Conservation (phyloP, 2,329 filamentous ascomycete species). For the Exophiala alcalophila region DNA sequence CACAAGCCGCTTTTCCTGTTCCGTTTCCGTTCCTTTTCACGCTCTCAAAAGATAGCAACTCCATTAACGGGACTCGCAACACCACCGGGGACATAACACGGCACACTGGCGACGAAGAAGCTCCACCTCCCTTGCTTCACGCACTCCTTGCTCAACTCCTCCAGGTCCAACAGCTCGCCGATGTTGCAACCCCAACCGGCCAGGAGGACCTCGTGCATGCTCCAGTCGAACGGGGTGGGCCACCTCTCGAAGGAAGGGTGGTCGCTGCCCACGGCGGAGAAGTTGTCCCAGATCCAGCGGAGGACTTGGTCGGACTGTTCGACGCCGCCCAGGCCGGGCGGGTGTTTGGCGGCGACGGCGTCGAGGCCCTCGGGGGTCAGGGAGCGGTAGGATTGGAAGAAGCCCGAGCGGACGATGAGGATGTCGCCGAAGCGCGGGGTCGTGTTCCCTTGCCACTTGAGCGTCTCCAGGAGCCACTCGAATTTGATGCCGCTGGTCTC, state of each 20-base stretch:
- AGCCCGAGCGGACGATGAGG: constrained; percentile 33
- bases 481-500: constrained; percentile 35
- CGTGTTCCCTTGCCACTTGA: constrained; percentile 27
- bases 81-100: constrained; percentile 29
- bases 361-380: constrained; percentile 24
- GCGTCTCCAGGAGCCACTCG: constrained; percentile 29
- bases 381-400: constrained; percentile 29
- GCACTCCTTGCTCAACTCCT: constrained; percentile 41
- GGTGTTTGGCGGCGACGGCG: constrained; percentile 24
- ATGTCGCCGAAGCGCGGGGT: constrained; percentile 32
- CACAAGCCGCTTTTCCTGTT: not conserved
- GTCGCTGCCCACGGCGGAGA: constrained; percentile 37
- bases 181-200: constrained; percentile 35
- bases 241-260: constrained; percentile 36
- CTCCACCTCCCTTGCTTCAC: constrained; percentile 37
- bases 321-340: constrained; percentile 32
- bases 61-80: constrained; percentile 32
- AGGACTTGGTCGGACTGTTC: constrained; percentile 37
- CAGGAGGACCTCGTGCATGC: constrained; percentile 33
- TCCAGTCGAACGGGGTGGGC: constrained; percentile 29
- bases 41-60: constrained; percentile 29
- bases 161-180: constrained; percentile 39
- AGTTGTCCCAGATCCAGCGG: constrained; percentile 38
- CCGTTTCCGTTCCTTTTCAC: not conserved
- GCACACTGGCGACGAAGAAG: constrained; percentile 50